A percentile compares a stretch with the other conserved stretches of the same genome.
Conservation (phyloP, 75 land plant genomes). For the Pseudotsuga menziesii region DNA sequence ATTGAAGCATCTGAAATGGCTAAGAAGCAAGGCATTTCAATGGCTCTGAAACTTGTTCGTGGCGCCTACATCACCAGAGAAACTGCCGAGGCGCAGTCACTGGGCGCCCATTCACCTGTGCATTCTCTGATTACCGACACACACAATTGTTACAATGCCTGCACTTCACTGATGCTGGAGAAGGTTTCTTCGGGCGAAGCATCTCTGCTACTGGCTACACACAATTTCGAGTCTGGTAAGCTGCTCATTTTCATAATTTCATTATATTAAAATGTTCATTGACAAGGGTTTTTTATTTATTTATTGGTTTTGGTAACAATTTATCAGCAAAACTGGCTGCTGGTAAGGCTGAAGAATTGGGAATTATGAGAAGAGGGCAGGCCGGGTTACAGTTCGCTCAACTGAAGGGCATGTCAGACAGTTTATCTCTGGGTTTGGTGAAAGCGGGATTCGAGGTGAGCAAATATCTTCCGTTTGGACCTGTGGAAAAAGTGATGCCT, state of each 20-base stretch:
- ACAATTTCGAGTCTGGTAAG: slow-evolving; percentile 80
- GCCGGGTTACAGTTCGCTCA: slow-evolving; percentile 78
- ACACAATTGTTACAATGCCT: slow-evolving; percentile 64
- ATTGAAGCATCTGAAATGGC: slow-evolving; percentile 38
- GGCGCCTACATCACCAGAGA: slow-evolving; percentile 91
- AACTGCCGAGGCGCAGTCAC: slow-evolving; percentile 40
- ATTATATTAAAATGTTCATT: too few relatives aligned
- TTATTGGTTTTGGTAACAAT: slow-evolving; percentile 11
- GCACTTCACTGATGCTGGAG: slow-evolving; percentile 68
- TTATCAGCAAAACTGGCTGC: slow-evolving; percentile 81
- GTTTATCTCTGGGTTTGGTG: slow-evolving; percentile 56
- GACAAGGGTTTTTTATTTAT: too few relatives aligned
- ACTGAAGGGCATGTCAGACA: slow-evolving; percentile 92
- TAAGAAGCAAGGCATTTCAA: slow-evolving; percentile 40
- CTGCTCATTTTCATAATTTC: neutral
- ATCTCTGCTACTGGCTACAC: slow-evolving; percentile 79
- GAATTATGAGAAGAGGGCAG: slow-evolving; percentile 38
- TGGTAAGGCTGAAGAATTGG: slow-evolving; percentile 42
- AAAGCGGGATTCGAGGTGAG: slow-evolving; percentile 90
- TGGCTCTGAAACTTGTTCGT: slow-evolving; percentile 82
- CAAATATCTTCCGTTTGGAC: slow-evolving; percentile 82
- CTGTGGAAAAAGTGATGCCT: slow-evolving; percentile 68
- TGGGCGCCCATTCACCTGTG: slow-evolving; percentile 62
- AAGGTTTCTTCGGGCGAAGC: slow-evolving; percentile 41
- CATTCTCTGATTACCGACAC: slow-evolving; percentile 71